Conservation (phyloP, 2,329 filamentous ascomycete species). For the Setomelanomma holmii region DNA sequence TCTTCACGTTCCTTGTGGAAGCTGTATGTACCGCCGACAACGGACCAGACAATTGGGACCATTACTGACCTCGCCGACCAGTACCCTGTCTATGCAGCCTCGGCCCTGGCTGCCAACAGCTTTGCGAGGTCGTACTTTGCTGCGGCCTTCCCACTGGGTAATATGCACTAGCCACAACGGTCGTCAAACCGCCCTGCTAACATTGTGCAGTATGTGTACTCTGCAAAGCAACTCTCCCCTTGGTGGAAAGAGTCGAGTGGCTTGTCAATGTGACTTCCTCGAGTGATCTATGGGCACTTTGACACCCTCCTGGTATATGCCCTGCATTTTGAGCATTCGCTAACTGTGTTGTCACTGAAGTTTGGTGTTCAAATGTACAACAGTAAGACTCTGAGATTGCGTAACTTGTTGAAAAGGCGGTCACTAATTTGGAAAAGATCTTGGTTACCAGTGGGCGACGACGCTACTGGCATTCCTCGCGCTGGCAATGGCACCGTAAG, state of each 20-base stretch:
- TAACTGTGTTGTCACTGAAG: conserved; percentile 2
- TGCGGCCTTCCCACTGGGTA: conserved; percentile 52
- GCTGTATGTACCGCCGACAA: conserved; percentile 49
- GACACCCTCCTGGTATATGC: not conserved
- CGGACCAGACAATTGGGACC: conserved; percentile 24
- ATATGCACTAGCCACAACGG: not conserved
- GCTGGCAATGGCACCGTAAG: conserved; percentile 58
- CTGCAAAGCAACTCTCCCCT: not conserved
- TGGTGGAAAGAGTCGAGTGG: not conserved
- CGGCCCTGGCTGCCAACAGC: conserved; percentile 58
- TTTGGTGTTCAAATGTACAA: conserved; percentile 61
- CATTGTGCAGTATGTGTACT: not conserved
- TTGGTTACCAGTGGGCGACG: conserved; percentile 61
- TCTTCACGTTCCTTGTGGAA: conserved; percentile 87
- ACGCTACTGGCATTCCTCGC: conserved; percentile 57
- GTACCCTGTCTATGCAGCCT: conserved; percentile 60
- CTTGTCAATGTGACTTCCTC: too few species aligned
- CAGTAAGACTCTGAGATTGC: conserved; percentile 50
- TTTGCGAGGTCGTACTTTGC: conserved; percentile 59
- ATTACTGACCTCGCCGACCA: conserved; percentile 37
- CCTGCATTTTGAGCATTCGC: conserved; percentile 4
- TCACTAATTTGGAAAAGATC: conserved; percentile 51
- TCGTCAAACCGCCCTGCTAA: not conserved
- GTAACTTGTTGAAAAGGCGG: conserved; percentile 49
- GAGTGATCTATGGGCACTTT: not conserved